Conservation (phyloP, 176 grass and related monocot genomes). For the Tillandsia fasciculata region DNA sequence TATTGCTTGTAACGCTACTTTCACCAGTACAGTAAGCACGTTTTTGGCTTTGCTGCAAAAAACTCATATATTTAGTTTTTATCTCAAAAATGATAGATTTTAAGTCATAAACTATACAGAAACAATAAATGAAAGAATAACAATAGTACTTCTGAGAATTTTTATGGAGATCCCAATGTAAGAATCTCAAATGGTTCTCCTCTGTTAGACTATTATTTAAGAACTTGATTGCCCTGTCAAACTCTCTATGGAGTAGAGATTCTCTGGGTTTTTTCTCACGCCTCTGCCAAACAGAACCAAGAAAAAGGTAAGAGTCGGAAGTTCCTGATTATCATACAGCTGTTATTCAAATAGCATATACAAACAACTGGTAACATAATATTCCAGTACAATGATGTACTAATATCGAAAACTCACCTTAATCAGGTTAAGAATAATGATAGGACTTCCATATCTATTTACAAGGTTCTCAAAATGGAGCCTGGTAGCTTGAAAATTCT, state of each 20-base stretch:
- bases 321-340: background rate
- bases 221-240: constrained; percentile 61
- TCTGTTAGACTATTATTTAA: constrained; percentile 50
- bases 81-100: background rate
- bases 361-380: background rate
- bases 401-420: constrained; percentile 46
- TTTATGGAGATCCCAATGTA: constrained; percentile 95
- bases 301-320: constrained; percentile 4
- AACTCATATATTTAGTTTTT: background rate
- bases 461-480: constrained; percentile 93
- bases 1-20: constrained; percentile 59
- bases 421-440: constrained; percentile 96
- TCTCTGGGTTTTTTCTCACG: constrained; percentile 70
- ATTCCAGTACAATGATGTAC: background rate
- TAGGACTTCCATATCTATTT: constrained; percentile 72
- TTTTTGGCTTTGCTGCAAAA: constrained; percentile 51
- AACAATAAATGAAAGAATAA: constrained; percentile 23
- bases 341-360: background rate
- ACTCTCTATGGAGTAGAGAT: constrained; percentile 76
- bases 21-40: constrained; percentile 67
- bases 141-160: constrained; percentile 61
- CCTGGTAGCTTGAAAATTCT: constrained; percentile 66
- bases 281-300: constrained; percentile 24
- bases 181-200: constrained; percentile 62
- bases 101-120: background rate